A percentile compares a stretch with the other conserved stretches of the same genome.
Conservation (phyloP, 768 basidiomycete genomes). For the Hemileccinum impolitum region DNA sequence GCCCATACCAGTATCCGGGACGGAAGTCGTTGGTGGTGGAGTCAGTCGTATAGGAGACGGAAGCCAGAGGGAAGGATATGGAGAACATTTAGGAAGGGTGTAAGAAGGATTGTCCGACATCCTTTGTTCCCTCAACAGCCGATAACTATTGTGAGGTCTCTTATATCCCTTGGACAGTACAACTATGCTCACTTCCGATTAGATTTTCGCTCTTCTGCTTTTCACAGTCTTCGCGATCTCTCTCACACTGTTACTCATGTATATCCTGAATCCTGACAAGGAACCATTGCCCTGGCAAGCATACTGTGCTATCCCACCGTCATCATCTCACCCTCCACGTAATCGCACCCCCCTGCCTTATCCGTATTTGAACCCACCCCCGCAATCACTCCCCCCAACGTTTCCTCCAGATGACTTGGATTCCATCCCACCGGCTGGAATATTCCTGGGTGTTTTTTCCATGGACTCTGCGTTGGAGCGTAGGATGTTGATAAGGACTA, state of each 20-base stretch:
- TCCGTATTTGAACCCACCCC: slow-evolving; percentile 35
- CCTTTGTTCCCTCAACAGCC: slow-evolving; percentile 80
- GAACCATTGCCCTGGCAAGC: slow-evolving; percentile 91
- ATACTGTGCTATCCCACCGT: slow-evolving; percentile 76
- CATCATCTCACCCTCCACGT: slow-evolving; percentile 42
- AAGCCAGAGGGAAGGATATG: slow-evolving; percentile 45
- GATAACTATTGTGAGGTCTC: slow-evolving; percentile 65
- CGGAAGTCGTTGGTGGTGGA: slow-evolving; percentile 58
- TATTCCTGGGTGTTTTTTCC: slow-evolving; percentile 89
- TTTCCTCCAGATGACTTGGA: slow-evolving; percentile 80
- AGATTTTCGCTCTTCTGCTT: slow-evolving; percentile 71
- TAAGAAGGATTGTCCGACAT: slow-evolving; percentile 58
- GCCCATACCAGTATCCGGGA: slow-evolving; percentile 40
- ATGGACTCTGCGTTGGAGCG: slow-evolving; percentile 83
- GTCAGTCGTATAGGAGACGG: slow-evolving; percentile 47
- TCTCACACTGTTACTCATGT: slow-evolving; percentile 83
- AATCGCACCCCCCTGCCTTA: slow-evolving; percentile 40
- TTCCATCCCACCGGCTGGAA: slow-evolving; percentile 71
- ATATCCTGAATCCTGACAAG: slow-evolving; percentile 95
- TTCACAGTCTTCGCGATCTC: slow-evolving; percentile 79
- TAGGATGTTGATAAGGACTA: slow-evolving; percentile 81
- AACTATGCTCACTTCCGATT: slow-evolving; percentile 20
- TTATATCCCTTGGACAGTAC: neutral
- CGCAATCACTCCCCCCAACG: slow-evolving; percentile 29
- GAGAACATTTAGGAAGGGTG: slow-evolving; percentile 51